phyloP scores from a whole-genome alignment of 2,329 filamentous ascomycete genomes.

The Pyricularia pennisetigena region DNA sequence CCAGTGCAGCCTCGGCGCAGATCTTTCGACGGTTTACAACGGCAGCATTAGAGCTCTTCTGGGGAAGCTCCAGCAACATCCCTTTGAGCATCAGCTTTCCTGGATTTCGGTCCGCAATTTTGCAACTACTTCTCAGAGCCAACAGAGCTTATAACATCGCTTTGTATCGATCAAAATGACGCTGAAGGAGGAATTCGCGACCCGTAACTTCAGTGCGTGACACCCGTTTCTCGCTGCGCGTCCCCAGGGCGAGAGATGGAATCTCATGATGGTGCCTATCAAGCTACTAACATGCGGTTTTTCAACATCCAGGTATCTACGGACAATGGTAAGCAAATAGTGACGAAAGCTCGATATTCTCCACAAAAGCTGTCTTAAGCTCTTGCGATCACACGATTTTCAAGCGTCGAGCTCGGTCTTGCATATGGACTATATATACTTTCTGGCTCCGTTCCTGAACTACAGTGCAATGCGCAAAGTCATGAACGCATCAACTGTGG shows the following conservation, averaged over 20 bases:
- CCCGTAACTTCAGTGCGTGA: constrained; percentile 62
- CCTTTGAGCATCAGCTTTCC: neutral
- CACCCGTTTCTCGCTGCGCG: constrained; percentile 5
- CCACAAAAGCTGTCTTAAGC: neutral
- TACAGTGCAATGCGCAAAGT: neutral
- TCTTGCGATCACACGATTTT: neutral
- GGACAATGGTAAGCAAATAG: constrained; percentile 57
- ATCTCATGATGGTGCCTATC: neutral
- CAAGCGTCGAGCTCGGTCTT: neutral
- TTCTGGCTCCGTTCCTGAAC: neutral
- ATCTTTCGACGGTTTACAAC: neutral
- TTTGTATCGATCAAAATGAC: constrained; percentile 43
- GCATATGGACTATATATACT: neutral
- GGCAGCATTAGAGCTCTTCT: neutral
- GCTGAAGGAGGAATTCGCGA: constrained; percentile 62
- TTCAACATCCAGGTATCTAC: constrained; percentile 53
- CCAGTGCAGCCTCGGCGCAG: neutral
- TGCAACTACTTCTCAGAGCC: neutral
- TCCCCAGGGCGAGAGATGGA: neutral
- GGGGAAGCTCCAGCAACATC: neutral
- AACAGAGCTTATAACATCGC: neutral
- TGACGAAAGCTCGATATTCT: neutral
- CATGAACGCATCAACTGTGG: neutral
- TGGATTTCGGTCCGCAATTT: neutral
- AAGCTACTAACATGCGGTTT: constrained; percentile 21